Conservation (phyloP, 2,329 filamentous ascomycete species). For the Colletotrichum aenigma region DNA sequence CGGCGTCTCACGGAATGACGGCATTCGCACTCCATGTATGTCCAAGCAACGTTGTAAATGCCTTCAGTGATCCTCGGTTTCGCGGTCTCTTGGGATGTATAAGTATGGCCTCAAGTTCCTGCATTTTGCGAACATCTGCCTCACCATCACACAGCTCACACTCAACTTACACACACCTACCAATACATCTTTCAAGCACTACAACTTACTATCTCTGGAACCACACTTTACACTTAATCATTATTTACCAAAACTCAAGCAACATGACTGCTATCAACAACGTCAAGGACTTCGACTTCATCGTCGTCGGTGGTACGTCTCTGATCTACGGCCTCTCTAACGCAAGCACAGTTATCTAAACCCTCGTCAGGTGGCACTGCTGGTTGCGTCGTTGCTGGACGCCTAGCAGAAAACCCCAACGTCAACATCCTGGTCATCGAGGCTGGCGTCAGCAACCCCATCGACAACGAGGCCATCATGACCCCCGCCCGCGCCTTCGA, state of each 20-base stretch:
- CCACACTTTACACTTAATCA: not conserved
- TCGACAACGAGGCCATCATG: constrained; percentile 53
- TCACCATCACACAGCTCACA: not conserved
- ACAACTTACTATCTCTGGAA: not conserved
- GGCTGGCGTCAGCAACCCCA: constrained; percentile 51
- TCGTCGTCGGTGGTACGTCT: constrained; percentile 33
- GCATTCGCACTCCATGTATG: not conserved
- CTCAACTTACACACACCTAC: not conserved
- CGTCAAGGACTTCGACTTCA: constrained; percentile 39
- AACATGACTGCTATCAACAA: constrained; percentile 21
- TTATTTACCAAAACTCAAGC: not conserved
- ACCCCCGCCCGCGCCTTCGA: constrained; percentile 58
- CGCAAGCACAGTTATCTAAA: not conserved
- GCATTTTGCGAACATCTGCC: not conserved
- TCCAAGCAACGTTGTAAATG: not conserved
- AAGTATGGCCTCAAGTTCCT: not conserved
- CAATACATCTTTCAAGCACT: rapidly evolving
- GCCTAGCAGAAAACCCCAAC: constrained; percentile 35
- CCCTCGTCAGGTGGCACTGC: constrained; percentile 35
- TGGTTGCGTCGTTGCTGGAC: constrained; percentile 39
- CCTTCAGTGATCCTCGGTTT: not conserved
- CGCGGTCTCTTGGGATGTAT: not conserved
- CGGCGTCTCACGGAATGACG: not conserved
- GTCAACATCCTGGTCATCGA: constrained; percentile 52
- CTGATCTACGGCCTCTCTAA: too few relatives aligned